Conservation (phyloP, 1,284 basidiomycete species). For the Boletus mariae region DNA sequence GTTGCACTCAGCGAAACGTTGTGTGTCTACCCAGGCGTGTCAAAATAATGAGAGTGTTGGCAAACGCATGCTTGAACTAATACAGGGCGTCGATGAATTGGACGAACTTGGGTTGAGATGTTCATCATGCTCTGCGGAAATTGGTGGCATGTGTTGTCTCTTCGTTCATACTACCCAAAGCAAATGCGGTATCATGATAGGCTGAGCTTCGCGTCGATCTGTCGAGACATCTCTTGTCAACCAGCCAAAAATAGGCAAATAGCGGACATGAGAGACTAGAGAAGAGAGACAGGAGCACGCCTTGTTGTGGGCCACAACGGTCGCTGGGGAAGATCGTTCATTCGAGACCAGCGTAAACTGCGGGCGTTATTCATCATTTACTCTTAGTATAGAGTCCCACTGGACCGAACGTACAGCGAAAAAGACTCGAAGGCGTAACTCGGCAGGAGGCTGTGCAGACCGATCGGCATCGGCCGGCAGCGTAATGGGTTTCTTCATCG, state of each 20-base stretch:
- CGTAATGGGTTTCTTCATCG: conserved; percentile 1
- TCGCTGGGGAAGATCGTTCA: not conserved
- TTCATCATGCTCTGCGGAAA: not conserved
- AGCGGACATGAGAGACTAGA: not conserved
- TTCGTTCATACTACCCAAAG: not conserved
- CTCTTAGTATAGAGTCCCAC: not conserved
- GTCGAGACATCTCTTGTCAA: not conserved
- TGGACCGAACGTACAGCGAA: conserved; percentile 24
- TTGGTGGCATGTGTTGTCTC: not conserved
- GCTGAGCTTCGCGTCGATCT: not conserved
- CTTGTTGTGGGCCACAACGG: not conserved
- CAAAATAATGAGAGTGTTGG: not conserved
- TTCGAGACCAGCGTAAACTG: not conserved
- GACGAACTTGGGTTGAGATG: not conserved
- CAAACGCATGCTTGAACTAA: not conserved
- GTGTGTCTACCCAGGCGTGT: not conserved
- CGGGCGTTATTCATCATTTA: not conserved
- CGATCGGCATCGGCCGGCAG: conserved; percentile 20
- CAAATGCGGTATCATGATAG: not conserved
- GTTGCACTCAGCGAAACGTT: not conserved
- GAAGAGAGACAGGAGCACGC: not conserved
- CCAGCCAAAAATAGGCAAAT: not conserved
- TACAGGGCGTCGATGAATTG: not conserved
- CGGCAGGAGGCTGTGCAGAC: conserved; percentile 5
- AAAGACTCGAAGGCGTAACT: conserved; percentile 17